Evolutionary conservation across 1,284 basidiomycete genomes (phyloP), one percentile per base, ranked within the genome.

Genomic region (Ustilago nuda): DNA sequence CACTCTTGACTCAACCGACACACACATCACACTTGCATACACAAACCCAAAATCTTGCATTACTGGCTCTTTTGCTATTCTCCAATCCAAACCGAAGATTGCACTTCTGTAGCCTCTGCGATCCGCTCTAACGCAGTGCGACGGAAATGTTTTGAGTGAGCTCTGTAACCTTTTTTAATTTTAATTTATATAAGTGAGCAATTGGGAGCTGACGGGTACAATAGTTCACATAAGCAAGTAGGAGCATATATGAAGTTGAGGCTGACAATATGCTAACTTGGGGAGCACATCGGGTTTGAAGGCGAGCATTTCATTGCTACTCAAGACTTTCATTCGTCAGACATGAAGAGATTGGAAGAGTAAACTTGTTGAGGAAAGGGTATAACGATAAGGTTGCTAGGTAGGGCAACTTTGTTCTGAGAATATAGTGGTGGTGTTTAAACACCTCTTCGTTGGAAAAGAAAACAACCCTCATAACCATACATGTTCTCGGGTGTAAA

Each of bases 401-500:
- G 0, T 17, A 0, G 15, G 17, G 7, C 8, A 3, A 7, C 7
- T 45, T 45, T 3, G 7, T 19, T 9, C 8, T 23, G 4, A 27
- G 1, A 17, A 30, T 23, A 8, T 48, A 19, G 9, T 23, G 9
- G 8, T 19, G 8, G 46, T 9, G 17, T 1, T 30, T 23, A 76
- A 23, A 60, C 59, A 6, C 62, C 66, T 27, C 76, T 43, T 12
- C 67, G 66, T 13, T 78, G 71, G n/a, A 78, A 65, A 11, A 78
- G 50, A 50, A 78, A 78, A 43, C 76, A 78, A 2, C 84, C 86
- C 53, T 86, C 85, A 63, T 86, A 86, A 4, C 85, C 85, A 56
- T 74, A 82, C 73, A 82, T 81, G 46, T 82, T 72, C 63, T 80
- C 85, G 15, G 79, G 87, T 37, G 78, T 87, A 82, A 81, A 88